Conservation (phyloP, 2,329 filamentous ascomycete genomes). For the Botryotinia convoluta region DNA sequence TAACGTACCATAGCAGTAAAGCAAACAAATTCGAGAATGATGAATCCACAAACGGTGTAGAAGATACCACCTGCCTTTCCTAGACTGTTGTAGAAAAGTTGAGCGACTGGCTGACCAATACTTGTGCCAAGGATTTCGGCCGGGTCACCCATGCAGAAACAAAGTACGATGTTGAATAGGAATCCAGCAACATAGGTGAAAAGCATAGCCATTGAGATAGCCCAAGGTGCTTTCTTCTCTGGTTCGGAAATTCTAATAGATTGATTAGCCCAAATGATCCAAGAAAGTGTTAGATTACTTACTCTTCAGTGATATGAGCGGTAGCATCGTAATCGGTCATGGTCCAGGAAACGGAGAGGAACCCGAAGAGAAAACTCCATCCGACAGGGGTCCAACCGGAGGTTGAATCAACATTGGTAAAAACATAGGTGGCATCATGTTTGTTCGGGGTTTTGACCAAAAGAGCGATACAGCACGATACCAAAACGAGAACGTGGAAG, state of each 20-base stretch:
- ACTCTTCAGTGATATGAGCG: conserved; percentile 51
- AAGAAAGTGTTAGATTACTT: conserved; percentile 23
- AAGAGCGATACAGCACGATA: conserved; percentile 52
- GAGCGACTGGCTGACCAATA: conserved; percentile 53
- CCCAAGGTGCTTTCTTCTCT: conserved; percentile 52
- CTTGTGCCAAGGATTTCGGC: conserved; percentile 47
- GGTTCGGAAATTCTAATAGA: conserved; percentile 44
- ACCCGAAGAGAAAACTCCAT: conserved; percentile 59
- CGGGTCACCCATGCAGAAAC: conserved; percentile 48
- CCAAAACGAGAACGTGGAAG: conserved; percentile 52
- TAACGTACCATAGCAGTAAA: conserved; percentile 50
- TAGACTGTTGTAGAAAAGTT: conserved; percentile 57
- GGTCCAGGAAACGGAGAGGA: conserved; percentile 57
- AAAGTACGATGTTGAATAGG: conserved; percentile 57
- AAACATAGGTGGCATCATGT: conserved; percentile 52
- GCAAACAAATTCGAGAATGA: conserved; percentile 58
- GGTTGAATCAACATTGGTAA: conserved; percentile 50
- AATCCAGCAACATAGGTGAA: conserved; percentile 56
- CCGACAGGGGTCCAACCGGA: conserved; percentile 55
- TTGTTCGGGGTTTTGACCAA: conserved; percentile 50
- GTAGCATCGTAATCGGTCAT: conserved; percentile 56
- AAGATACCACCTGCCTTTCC: conserved; percentile 48
- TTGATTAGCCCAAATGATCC: conserved; percentile 17
- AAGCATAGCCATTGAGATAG: conserved; percentile 53
- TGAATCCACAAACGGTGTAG: conserved; percentile 54